Conservation (phyloP, 2,329 filamentous ascomycete species). For the Claviceps monticola region DNA sequence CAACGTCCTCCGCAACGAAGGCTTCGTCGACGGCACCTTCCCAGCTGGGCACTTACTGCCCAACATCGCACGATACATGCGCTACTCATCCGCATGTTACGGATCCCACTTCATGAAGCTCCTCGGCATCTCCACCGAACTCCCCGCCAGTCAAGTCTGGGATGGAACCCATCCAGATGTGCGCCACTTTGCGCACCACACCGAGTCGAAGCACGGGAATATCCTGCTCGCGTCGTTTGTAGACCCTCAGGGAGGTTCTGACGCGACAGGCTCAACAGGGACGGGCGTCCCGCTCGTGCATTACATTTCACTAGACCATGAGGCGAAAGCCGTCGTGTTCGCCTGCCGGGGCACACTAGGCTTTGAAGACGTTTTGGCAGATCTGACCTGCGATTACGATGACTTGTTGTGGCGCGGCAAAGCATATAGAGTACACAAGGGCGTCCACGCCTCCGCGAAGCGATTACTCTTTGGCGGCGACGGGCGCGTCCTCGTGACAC, state of each 20-base stretch:
- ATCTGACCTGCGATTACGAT: slow-evolving; percentile 63
- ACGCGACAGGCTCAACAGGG: slow-evolving; percentile 48
- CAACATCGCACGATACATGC: slow-evolving; percentile 51
- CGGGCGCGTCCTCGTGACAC: slow-evolving; percentile 50
- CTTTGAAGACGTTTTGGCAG: slow-evolving; percentile 59
- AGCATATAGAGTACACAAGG: slow-evolving; percentile 58
- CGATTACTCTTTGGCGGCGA: slow-evolving; percentile 55
- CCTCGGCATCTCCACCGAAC: slow-evolving; percentile 43
- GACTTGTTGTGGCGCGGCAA: slow-evolving; percentile 48
- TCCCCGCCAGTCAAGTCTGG: slow-evolving; percentile 26
- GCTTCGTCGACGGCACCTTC: slow-evolving; percentile 43
- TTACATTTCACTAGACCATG: slow-evolving; percentile 58
- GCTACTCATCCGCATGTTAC: slow-evolving; percentile 53
- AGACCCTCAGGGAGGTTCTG: slow-evolving; percentile 53
- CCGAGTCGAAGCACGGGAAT: slow-evolving; percentile 40
- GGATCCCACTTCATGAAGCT: slow-evolving; percentile 49
- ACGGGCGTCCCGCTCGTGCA: slow-evolving; percentile 59
- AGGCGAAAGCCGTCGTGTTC: slow-evolving; percentile 58
- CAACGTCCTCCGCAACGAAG: slow-evolving; percentile 34
- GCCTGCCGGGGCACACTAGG: slow-evolving; percentile 59
- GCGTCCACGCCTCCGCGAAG: slow-evolving; percentile 57
- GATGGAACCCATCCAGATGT: slow-evolving; percentile 45
- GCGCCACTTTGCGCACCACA: slow-evolving; percentile 49
- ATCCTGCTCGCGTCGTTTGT: slow-evolving; percentile 58
- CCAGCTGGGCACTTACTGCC: slow-evolving; percentile 44